A percentile compares a stretch with the other conserved stretches of the same genome.
Evolutionary conservation across 768 basidiomycete species (phyloP).

Genomic region (Filobasidium wieringae): DNA sequence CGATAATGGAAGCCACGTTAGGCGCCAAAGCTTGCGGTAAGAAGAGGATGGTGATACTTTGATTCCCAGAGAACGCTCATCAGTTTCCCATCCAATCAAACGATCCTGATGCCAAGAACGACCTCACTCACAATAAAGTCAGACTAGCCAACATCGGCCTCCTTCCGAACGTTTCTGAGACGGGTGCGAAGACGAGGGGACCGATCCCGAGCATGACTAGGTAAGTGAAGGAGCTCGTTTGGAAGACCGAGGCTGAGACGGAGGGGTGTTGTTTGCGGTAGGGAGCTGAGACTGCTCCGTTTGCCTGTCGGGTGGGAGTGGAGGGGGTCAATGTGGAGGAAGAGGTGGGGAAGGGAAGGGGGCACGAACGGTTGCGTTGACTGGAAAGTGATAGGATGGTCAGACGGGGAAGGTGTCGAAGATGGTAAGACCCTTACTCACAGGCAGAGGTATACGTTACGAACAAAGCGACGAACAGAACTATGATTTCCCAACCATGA

Average conservation of each 20-base stretch:
- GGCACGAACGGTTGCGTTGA: background rate
- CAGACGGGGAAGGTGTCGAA: background rate
- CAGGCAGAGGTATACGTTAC: slow-evolving; percentile 21
- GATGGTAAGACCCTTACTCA: background rate
- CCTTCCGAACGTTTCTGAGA: slow-evolving; percentile 22
- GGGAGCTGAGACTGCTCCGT: slow-evolving; percentile 15
- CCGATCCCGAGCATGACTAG: slow-evolving; percentile 22
- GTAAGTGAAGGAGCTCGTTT: slow-evolving; percentile 11
- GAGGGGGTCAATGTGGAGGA: background rate
- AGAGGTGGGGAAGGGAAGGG: background rate
- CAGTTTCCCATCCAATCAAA: too few relatives aligned
- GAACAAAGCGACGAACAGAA: slow-evolving; percentile 15
- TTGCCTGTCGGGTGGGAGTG: slow-evolving; percentile 18
- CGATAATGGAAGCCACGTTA: slow-evolving; percentile 14
- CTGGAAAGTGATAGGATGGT: background rate
- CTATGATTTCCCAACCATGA: background rate
- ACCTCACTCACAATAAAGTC: slow-evolving; percentile 13
- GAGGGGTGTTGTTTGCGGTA: slow-evolving; percentile 15
- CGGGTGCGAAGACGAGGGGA: slow-evolving; percentile 18
- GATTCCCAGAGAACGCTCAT: too few relatives aligned
- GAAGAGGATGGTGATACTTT: slow-evolving; percentile 17
- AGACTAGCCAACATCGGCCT: slow-evolving; percentile 21
- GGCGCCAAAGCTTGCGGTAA: slow-evolving; percentile 16
- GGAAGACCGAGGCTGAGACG: slow-evolving; percentile 10
- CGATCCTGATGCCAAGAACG: too few relatives aligned